Evolutionary conservation across 106 monocot species (phyloP).

Genomic region (Allium cepa): DNA sequence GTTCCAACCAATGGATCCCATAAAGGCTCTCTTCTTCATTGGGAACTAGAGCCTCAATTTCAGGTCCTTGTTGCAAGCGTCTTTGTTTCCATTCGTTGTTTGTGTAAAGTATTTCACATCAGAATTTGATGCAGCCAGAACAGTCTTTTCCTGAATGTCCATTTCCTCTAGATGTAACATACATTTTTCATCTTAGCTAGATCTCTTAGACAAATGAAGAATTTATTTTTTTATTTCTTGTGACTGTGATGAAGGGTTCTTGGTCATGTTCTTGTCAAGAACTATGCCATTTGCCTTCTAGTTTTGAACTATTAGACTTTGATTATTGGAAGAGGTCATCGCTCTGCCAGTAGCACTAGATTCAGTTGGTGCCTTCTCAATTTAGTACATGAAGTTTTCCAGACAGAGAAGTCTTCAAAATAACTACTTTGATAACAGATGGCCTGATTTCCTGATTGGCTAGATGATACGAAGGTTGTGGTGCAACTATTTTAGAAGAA

Average conservation of each 20-base stretch:
- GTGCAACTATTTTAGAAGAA: slow-evolving; percentile 19
- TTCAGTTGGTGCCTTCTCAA: slow-evolving; percentile 23
- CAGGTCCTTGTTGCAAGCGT: slow-evolving; percentile 13
- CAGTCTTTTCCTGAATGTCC: background rate
- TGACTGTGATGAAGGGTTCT: slow-evolving; percentile 23
- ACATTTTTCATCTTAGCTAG: slow-evolving; percentile 7
- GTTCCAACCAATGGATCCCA: slow-evolving; percentile 23
- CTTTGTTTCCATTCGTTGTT: slow-evolving; percentile 12
- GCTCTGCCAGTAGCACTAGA: slow-evolving; percentile 16
- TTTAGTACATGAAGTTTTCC: slow-evolving; percentile 73
- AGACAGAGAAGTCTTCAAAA: slow-evolving; percentile 37
- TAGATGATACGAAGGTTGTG: slow-evolving; percentile 25
- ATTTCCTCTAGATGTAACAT: background rate
- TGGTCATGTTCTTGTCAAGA: slow-evolving; percentile 17
- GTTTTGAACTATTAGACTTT: slow-evolving; percentile 10
- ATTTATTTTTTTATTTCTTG: slow-evolving; percentile 60
- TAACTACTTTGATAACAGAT: slow-evolving; percentile 28
- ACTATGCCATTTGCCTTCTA: slow-evolving; percentile 18
- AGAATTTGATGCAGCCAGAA: background rate
- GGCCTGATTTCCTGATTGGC: slow-evolving; percentile 15
- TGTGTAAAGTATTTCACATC: background rate
- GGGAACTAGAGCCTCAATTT: slow-evolving; percentile 7
- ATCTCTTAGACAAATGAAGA: slow-evolving; percentile 57
- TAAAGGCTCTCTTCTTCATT: slow-evolving; percentile 34
- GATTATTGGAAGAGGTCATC: slow-evolving; percentile 9